Evolutionary conservation across 2,329 filamentous ascomycete genomes (phyloP).

Genomic region (Nemania sp.): DNA sequence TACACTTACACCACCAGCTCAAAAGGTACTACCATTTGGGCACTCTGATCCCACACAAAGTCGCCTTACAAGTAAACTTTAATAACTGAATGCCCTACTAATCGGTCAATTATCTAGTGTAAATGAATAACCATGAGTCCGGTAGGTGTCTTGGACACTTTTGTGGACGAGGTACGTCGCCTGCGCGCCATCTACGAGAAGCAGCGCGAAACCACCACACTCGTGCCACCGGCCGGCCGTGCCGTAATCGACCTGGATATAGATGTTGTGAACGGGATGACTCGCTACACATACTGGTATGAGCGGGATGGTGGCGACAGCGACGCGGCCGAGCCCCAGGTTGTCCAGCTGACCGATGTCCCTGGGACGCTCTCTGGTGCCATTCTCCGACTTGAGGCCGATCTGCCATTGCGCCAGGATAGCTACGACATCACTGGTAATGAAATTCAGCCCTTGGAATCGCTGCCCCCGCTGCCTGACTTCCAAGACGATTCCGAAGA

Average conservation of each 20-base stretch:
- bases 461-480: conserved; percentile 11
- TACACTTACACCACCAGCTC: too few relatives aligned
- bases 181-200: conserved; percentile 5
- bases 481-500: conserved; percentile 13
- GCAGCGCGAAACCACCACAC: conserved; percentile 2
- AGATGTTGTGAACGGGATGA: not conserved
- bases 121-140: conserved; percentile 9
- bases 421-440: conserved; percentile 5
- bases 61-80: too few relatives aligned
- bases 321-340: conserved; percentile 1
- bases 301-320: not conserved
- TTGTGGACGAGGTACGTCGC: conserved; percentile 6
- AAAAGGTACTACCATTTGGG: too few relatives aligned
- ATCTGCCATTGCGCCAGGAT: conserved; percentile 5
- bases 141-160: conserved; percentile 2
- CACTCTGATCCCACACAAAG: too few relatives aligned
- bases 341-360: conserved; percentile 2
- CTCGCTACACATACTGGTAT: conserved; percentile 8
- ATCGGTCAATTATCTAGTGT: conserved; percentile 5
- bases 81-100: not conserved
- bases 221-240: conserved; percentile 6
- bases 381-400: conserved; percentile 3
- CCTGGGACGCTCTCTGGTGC: conserved; percentile 7
- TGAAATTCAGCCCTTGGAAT: not conserved
- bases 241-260: not conserved